Evolutionary conservation across 164 flowering plant genomes (phyloP).

Genomic region (Magnolia changhungtana): DNA sequence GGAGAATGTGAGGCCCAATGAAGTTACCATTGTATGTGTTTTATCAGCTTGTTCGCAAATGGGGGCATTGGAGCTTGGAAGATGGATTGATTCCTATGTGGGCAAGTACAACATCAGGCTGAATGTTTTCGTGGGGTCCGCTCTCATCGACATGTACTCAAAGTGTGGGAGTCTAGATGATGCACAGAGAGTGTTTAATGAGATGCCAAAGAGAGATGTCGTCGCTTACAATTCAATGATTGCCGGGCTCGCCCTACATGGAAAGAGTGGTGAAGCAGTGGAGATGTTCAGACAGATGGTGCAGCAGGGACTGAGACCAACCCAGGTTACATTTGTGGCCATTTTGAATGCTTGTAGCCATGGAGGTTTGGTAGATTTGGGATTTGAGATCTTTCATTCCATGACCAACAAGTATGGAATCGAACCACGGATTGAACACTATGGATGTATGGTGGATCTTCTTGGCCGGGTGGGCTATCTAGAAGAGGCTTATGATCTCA

Average conservation of each 20-base stretch:
- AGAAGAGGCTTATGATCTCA: slow-evolving; percentile 56
- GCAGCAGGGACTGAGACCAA: slow-evolving; percentile 35
- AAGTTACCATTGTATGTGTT: slow-evolving; percentile 66
- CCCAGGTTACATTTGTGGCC: slow-evolving; percentile 49
- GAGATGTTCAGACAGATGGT: slow-evolving; percentile 41
- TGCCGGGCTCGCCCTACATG: slow-evolving; percentile 60
- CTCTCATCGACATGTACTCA: slow-evolving; percentile 67
- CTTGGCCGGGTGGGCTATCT: slow-evolving; percentile 50
- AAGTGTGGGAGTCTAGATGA: slow-evolving; percentile 52
- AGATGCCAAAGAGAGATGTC: slow-evolving; percentile 39
- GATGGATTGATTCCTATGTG: slow-evolving; percentile 42
- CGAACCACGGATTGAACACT: slow-evolving; percentile 52
- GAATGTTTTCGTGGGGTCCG: slow-evolving; percentile 33
- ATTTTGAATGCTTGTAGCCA: slow-evolving; percentile 60
- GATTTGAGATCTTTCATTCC: slow-evolving; percentile 35
- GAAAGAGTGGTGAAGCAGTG: slow-evolving; percentile 56
- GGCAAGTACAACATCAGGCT: slow-evolving; percentile 15
- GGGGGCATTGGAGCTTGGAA: slow-evolving; percentile 60
- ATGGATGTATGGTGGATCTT: slow-evolving; percentile 64
- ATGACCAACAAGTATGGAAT: slow-evolving; percentile 29
- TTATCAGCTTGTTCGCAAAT: slow-evolving; percentile 69
- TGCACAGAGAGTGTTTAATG: slow-evolving; percentile 45
- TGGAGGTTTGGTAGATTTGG: slow-evolving; percentile 46
- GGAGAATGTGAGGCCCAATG: slow-evolving; percentile 40
- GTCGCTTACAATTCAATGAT: slow-evolving; percentile 64